Base-by-base conservation (phyloP, 2,329 filamentous ascomycete species). In the Alternaria arborescens region DNA sequence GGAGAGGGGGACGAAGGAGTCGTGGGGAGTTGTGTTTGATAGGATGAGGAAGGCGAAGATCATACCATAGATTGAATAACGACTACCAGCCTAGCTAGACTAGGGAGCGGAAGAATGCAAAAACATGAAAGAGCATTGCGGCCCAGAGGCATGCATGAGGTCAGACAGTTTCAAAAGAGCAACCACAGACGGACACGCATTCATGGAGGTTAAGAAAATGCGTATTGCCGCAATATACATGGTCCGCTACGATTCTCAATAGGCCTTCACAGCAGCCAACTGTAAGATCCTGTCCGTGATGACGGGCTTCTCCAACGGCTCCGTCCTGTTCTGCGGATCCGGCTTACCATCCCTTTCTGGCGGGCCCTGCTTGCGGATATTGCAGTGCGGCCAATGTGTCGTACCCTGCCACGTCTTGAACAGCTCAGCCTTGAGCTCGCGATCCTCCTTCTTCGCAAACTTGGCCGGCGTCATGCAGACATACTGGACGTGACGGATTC, bases 1-100 rank as follows among this genome's bases (percentile, higher is more conserved):
- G 67, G 80, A 82, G 70, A 74, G 78, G 18, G 69, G 62, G n/a
- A 77, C 79, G 6, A 63, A 63, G 38, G 47, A 78, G 51, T 70
- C 79, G 1, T 83, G 81, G 79, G 74, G 79, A 8, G 64, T 58
- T 8, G 78, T 81, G 18, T 83, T 82, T 74, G 81, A 82, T 47
- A 70, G 78, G 53, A 82, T 83, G 79, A 77, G 71, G 68, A 72
- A 71, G 55, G 80, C 79, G 2, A 81, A 74, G 58, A 73, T 82
- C 52, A 81, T 82, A 55, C 79, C 79, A 44, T 71, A 64, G 52
- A 26, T 46, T 3, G 40, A 14, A 22, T 11, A 20, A 40, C 3
- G 38, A 32, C 8, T 12, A 1, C 30, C 10, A 12, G 3, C 11
- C 30, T 32, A 12, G 11, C 7, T 32, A 12, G 30, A 32, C 3